Conservation (phyloP, 2,329 filamentous ascomycete genomes). For the Xylaria sp. region DNA sequence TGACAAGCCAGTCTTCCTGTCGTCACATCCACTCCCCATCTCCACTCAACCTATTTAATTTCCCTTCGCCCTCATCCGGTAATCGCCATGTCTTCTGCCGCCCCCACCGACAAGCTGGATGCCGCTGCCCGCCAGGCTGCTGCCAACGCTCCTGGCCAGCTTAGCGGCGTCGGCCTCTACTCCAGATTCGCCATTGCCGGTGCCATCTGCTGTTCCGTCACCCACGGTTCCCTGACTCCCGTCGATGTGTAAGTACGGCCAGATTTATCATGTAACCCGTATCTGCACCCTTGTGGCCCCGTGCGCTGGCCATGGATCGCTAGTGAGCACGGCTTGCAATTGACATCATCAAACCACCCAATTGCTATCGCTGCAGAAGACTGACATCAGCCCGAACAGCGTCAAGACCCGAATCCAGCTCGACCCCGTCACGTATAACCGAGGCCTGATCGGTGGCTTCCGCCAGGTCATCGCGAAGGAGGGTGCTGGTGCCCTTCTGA, state of each 20-base stretch:
- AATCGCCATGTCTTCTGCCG: conserved; percentile 30
- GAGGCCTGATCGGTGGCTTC: conserved; percentile 73
- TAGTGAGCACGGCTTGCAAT: neutral
- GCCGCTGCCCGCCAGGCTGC: conserved; percentile 21
- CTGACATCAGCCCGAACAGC: conserved; percentile 49
- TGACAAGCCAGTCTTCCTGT: conserved; percentile 7
- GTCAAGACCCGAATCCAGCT: conserved; percentile 82
- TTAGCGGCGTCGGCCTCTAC: conserved; percentile 64
- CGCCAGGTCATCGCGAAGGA: conserved; percentile 70
- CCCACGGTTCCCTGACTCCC: conserved; percentile 94
- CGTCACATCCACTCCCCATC: conserved; percentile 20
- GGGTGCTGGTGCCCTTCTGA: conserved; percentile 72
- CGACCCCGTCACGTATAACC: conserved; percentile 75
- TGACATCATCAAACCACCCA: conserved; percentile 1
- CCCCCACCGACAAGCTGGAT: conserved; percentile 30
- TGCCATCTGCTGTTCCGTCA: conserved; percentile 97
- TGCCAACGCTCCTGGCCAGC: conserved; percentile 31
- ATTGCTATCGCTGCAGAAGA: conserved; percentile 1
- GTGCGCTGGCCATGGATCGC: neutral
- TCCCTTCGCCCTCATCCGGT: conserved; percentile 8
- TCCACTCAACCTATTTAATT: conserved; percentile 30
- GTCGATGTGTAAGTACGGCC: conserved; percentile 90
- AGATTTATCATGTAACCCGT: neutral
- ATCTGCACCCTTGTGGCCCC: conserved; percentile 2
- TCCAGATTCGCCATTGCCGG: conserved; percentile 95